Percentiles rank a stretch among this genome's conserved stretches.
Conservation (phyloP, 2,329 filamentous ascomycete genomes). For the Penicillium olsonii region DNA sequence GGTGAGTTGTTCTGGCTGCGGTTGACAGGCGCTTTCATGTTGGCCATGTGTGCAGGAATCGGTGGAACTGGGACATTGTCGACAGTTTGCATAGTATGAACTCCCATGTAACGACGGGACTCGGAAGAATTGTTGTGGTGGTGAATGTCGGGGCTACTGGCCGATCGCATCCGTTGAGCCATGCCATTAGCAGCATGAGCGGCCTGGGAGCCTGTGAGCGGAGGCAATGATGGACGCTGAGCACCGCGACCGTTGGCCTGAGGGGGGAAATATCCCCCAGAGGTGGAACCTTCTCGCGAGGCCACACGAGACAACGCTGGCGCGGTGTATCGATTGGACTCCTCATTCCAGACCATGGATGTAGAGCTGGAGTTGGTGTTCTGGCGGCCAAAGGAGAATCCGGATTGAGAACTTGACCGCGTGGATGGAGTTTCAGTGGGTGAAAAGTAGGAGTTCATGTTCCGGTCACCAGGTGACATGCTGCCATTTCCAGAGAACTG, state of each 20-base stretch:
- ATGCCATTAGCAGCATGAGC: constrained; percentile 53
- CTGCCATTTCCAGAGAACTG: constrained; percentile 51
- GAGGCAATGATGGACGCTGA: constrained; percentile 78
- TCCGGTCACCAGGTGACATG: constrained; percentile 63
- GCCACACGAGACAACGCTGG: constrained; percentile 79
- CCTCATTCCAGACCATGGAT: constrained; percentile 62
- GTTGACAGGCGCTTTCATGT: constrained; percentile 62
- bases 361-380: constrained; percentile 61
- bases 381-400: constrained; percentile 79
- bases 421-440: constrained; percentile 71
- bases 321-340: constrained; percentile 80
- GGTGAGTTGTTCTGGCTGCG: constrained; percentile 84
- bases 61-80: constrained; percentile 71
- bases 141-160: constrained; percentile 94
- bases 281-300: constrained; percentile 72
- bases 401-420: constrained; percentile 54
- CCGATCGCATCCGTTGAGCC: constrained; percentile 77
- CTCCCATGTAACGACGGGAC: constrained; percentile 53
- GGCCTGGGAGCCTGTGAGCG: constrained; percentile 57
- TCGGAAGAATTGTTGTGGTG: constrained; percentile 56
- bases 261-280: constrained; percentile 63
- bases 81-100: constrained; percentile 55
- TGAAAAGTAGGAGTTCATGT: constrained; percentile 89
- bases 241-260: constrained; percentile 58
- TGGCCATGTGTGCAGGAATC: constrained; percentile 70